Conservation (phyloP, 1,284 basidiomycete species). For the Fomes fomentarius region DNA sequence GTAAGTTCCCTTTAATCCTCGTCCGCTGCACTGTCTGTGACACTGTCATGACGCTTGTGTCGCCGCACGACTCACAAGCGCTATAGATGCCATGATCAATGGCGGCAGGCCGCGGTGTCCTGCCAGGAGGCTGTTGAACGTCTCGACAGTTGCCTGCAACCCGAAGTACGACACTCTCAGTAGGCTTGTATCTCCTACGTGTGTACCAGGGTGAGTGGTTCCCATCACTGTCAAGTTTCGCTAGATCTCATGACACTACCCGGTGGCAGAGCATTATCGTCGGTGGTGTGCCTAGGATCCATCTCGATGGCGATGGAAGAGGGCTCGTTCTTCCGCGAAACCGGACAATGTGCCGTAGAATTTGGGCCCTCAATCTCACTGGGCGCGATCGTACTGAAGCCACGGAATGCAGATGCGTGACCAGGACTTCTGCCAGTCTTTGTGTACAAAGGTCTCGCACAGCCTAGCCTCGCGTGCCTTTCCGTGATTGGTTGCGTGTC, state of each 20-base stretch:
- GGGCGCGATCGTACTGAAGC: background rate
- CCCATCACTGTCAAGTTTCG: background rate
- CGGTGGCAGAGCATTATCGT: too few species aligned
- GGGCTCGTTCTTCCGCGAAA: background rate
- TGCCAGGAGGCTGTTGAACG: too few species aligned
- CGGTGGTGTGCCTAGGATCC: too few species aligned
- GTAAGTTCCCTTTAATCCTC: background rate
- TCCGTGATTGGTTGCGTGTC: constrained; percentile 1
- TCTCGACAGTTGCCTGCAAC: too few species aligned
- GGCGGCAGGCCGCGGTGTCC: too few species aligned
- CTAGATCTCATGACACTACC: too few species aligned
- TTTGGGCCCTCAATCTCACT: constrained; percentile 5
- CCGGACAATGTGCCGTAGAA: background rate
- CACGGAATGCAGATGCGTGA: background rate
- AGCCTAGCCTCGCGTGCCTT: too few species aligned
- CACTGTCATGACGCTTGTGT: background rate
- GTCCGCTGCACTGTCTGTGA: background rate
- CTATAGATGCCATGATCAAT: too few species aligned
- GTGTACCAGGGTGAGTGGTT: background rate
- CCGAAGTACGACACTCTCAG: too few species aligned
- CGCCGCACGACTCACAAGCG: too few species aligned
- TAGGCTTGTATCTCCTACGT: too few species aligned
- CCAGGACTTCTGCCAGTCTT: background rate
- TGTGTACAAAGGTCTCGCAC: background rate
- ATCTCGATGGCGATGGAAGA: background rate